Base-by-base conservation (phyloP, 805 yeast genomes). In the Hanseniaspora vineae region DNA sequence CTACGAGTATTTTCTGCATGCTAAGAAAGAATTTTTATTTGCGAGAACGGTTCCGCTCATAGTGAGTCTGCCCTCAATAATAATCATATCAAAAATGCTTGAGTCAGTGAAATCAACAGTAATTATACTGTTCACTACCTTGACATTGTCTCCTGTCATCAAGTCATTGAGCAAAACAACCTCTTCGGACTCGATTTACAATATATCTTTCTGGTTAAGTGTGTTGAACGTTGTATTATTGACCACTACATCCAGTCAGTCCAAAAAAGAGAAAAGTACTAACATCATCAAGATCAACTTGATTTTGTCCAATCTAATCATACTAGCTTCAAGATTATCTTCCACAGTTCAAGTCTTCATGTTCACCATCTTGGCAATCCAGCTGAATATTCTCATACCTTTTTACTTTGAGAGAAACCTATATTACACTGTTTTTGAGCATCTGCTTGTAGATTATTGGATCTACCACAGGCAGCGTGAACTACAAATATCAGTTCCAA, bases 141-240 rank as follows among this genome's bases (percentile, higher is more conserved):
- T 87, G 40, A 80, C 92, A 1, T 69, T 90, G 42, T 84, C 97
- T 0, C 98, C 98, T 0, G 90, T 92, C 1, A 72, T 92, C 45
- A 83, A 85, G 55, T 87, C 96, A 0, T 70, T 92, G 42, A 87
- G 96, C 0, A 78, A 80, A 56, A 83, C 96, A 0, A 87, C 96
- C 0, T 78, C 96, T 0, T 82, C 92, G 0, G 97, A 92, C 66
- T 86, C 96, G 14, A 87, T 92, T 50, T 90, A 97, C 97, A 88
- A 95, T 0, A 64, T 92, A 4, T 77, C 94, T 8, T 78, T 81
- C 44, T 82, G 96, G 80, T 68, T 92, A 14, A 79, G 84, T 32
- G 55, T 86, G 11, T 66, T 80, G 42, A 87, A 87, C 56, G 66
- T 88, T 12, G 50, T 58, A 17, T 52, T 61, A 6, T 45, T 57